Evolutionary conservation across 805 yeast species (phyloP).

Genomic region (Candida ipomoeae): DNA sequence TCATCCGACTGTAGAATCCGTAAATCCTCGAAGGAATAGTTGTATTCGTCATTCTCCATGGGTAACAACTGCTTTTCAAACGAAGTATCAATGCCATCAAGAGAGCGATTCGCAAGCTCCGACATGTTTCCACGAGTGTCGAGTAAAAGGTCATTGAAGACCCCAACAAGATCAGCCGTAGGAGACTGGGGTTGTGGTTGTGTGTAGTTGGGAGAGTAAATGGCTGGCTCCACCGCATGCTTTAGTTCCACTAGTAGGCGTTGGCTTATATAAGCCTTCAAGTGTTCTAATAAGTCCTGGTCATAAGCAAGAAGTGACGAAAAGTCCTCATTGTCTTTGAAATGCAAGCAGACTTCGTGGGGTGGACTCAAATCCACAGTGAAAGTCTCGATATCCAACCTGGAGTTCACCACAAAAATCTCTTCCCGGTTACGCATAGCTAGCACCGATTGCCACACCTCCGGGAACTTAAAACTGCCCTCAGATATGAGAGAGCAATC

Average conservation of each 20-base stretch:
- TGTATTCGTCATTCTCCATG: conserved; percentile 9
- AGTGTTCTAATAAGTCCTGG: conserved; percentile 20
- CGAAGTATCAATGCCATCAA: conserved; percentile 10
- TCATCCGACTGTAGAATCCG: conserved; percentile 24
- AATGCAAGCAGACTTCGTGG: conserved; percentile 18
- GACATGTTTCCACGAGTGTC: neutral
- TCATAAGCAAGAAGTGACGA: conserved; percentile 28
- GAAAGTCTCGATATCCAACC: conserved; percentile 23
- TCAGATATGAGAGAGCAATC: neutral
- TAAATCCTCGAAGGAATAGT: conserved; percentile 16
- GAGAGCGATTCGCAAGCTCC: conserved; percentile 8
- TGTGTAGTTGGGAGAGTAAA: neutral
- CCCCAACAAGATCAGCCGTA: neutral
- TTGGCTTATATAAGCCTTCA: conserved; percentile 25
- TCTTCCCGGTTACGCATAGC: conserved; percentile 19
- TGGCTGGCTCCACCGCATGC: conserved; percentile 10
- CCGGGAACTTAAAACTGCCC: conserved; percentile 8
- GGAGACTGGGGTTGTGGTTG: neutral
- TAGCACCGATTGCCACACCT: conserved; percentile 14
- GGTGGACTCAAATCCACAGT: conserved; percentile 16
- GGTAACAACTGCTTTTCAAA: conserved; percentile 13
- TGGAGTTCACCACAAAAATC: conserved; percentile 31
- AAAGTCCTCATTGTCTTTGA: conserved; percentile 30
- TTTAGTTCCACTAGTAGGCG: conserved; percentile 16
- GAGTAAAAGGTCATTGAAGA: neutral